Evolutionary conservation across 306 rosid genomes (phyloP).

Genomic region (Pueraria montana): DNA sequence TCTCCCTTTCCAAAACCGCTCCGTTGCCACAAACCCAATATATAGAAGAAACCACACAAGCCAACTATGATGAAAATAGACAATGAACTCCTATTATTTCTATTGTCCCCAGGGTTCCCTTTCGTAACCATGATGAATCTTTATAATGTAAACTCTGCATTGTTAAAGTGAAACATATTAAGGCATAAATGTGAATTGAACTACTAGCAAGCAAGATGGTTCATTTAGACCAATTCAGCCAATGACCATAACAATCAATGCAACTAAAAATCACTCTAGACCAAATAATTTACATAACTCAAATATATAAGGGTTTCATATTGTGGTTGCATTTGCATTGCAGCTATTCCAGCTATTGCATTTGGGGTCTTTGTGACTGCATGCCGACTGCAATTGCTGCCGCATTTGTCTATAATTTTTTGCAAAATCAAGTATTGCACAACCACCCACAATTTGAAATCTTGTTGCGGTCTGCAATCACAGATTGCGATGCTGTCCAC

Average conservation of each 20-base stretch:
- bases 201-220: background rate
- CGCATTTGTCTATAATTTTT: background rate
- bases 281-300: background rate
- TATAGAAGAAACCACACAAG: slow-evolving; percentile 81
- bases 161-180: slow-evolving; percentile 30
- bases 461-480: background rate
- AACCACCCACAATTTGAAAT: background rate
- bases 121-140: slow-evolving; percentile 75
- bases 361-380: background rate
- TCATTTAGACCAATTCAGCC: background rate
- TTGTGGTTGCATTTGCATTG: background rate
- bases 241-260: background rate
- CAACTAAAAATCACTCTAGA: background rate
- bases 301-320: background rate
- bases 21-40: slow-evolving; percentile 88
- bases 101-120: slow-evolving; percentile 73
- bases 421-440: background rate
- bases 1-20: slow-evolving; percentile 95
- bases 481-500: background rate
- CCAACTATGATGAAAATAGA: slow-evolving; percentile 69
- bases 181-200: slow-evolving; percentile 30
- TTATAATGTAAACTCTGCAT: slow-evolving; percentile 30
- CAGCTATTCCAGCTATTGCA: too few relatives aligned
- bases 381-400: background rate
- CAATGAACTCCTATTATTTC: slow-evolving; percentile 58